Evolutionary conservation across 768 basidiomycete species (phyloP), one percentile per base, ranked within the genome.

Genomic region (Trametes gibbosa): DNA sequence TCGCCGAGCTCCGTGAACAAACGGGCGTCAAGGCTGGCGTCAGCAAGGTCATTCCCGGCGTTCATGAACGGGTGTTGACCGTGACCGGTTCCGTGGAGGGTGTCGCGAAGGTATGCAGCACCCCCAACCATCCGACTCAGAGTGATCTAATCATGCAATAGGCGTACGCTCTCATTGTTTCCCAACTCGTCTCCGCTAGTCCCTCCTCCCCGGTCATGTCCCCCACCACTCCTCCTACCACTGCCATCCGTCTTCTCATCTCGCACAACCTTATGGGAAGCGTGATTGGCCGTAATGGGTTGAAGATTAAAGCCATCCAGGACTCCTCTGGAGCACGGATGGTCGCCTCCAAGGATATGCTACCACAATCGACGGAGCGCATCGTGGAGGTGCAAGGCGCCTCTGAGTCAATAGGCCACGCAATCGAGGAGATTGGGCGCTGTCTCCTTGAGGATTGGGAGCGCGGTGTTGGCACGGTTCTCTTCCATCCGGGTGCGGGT

Each of bases 251-350:
- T 61, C 93, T 99, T 65, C 83, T 99, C 69, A 95, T 99, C 79
- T 96, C 95, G 45, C 97, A 99, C 79, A 96, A 98, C 76, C 82
- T 99, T 65, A 99, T 99, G 97, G 97, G 97, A 53, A 95, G 93
- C 61, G 90, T 99, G 78, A 98, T 98, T 68, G 97, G 97, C 66
- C 89, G 95, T 64, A 89, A 78, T 53, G 97, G 97, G 66, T 85
- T 92, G 73, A 98, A 97, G 84, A 98, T 99, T 75, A 98, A 98
- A 78, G 91, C 94, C 69, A 98, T 99, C 72, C 97, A 99, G 73
- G 96, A 98, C 74, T 78, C 82, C 47, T 96, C 96, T 39, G 94
- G 95, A 50, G 95, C 94, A 19, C 90, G 97, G 56, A 99, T 99
- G 95, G 90, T 98, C 56, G 97, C 97, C 43, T 92, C 92, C 61